Evolutionary conservation across 805 yeast species (phyloP).

Genomic region (Ogataea thermomethanolica): DNA sequence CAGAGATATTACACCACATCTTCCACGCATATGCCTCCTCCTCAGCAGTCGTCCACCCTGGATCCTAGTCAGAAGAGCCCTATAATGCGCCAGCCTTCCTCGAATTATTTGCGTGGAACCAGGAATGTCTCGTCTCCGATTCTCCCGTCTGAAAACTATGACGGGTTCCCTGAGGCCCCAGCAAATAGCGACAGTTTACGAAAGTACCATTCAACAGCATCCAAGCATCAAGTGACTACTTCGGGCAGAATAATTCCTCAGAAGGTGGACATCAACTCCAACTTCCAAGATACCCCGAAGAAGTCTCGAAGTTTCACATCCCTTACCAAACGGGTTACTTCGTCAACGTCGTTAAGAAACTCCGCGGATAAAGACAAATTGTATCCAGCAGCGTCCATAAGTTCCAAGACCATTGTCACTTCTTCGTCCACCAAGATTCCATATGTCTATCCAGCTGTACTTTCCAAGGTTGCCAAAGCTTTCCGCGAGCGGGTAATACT

Average conservation of each 20-base stretch:
- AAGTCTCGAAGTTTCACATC: conserved; percentile 48
- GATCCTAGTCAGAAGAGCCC: conserved; percentile 30
- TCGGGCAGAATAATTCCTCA: conserved; percentile 47
- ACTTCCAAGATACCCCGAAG: conserved; percentile 31
- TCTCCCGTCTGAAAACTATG: conserved; percentile 18
- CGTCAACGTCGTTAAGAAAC: conserved; percentile 30
- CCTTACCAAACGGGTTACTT: conserved; percentile 37
- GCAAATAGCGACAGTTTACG: conserved; percentile 23
- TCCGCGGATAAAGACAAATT: conserved; percentile 31
- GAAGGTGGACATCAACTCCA: conserved; percentile 35
- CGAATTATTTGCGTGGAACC: conserved; percentile 33
- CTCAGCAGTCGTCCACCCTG: conserved; percentile 5
- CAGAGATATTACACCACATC: conserved; percentile 16
- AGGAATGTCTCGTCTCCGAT: conserved; percentile 26
- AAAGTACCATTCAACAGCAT: conserved; percentile 33
- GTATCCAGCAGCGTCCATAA: conserved; percentile 27
- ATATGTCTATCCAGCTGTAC: conserved; percentile 81
- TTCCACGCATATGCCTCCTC: conserved; percentile 5
- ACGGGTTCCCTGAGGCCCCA: conserved; percentile 2
- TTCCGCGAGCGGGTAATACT: conserved; percentile 67
- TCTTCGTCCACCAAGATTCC: conserved; percentile 51
- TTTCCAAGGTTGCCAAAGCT: conserved; percentile 78
- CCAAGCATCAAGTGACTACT: conserved; percentile 36
- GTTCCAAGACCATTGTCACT: conserved; percentile 46
- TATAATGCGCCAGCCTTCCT: conserved; percentile 34